These are phyloP conservation scores for Suhomyces terraborum DNA, from an alignment of 1,139 yeast genomes.

Conservation along the genomic window DNA sequence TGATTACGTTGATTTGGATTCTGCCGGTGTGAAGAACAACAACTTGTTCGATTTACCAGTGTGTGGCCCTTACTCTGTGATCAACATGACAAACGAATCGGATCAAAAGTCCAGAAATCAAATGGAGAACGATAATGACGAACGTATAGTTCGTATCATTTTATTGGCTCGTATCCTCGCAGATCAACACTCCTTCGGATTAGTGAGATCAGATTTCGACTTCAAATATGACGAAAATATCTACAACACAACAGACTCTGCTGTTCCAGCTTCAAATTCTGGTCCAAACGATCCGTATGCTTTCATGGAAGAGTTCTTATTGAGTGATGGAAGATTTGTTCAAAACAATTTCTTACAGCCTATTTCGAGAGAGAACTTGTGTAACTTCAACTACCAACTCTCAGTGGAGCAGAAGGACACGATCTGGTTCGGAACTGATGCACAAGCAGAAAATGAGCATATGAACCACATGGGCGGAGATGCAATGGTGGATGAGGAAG, in stretches of 20 bases:
- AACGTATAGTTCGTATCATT: conserved; percentile 52
- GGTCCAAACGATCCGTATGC: conserved; percentile 26
- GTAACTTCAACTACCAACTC: conserved; percentile 13
- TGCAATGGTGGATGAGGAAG: conserved; percentile 13
- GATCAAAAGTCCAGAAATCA: conserved; percentile 27
- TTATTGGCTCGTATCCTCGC: conserved; percentile 53
- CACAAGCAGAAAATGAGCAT: conserved; percentile 1
- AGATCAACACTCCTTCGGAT: conserved; percentile 52
- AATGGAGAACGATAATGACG: conserved; percentile 42
- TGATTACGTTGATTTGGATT: conserved; percentile 52
- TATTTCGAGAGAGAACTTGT: conserved; percentile 32
- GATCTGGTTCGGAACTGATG: conserved; percentile 24
- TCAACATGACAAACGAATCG: conserved; percentile 17
- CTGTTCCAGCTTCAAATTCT: conserved; percentile 14
- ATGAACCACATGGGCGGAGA: conserved; percentile 21
- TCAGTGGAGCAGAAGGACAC: conserved; percentile 21
- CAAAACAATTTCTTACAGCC: conserved; percentile 45
- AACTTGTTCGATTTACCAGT: conserved; percentile 66
- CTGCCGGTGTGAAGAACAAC: conserved; percentile 57
- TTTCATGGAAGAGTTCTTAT: conserved; percentile 39
- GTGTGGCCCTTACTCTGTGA: conserved; percentile 55
- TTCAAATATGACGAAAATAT: conserved; percentile 43
- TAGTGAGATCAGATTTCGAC: conserved; percentile 45
- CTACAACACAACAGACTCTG: conserved; percentile 30
- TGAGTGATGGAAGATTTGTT: conserved; percentile 46